A percentile compares a stretch with the other conserved stretches of the same genome.
Conservation (phyloP, 2,329 filamentous ascomycete genomes). For the Ilyonectria robusta region DNA sequence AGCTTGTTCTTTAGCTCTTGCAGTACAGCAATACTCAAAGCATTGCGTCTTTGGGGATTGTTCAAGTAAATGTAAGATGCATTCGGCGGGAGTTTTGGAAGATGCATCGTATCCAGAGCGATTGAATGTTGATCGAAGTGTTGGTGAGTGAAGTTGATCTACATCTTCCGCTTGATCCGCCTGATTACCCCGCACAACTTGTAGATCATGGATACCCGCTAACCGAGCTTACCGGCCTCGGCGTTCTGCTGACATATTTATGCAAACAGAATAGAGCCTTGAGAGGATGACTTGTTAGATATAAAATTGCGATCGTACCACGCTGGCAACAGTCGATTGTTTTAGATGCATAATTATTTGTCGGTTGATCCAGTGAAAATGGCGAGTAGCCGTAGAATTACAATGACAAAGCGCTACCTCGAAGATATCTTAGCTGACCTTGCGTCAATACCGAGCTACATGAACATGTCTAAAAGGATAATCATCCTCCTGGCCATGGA, state of each 20-base stretch:
- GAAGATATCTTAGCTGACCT: too few species aligned
- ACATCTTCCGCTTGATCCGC: neutral
- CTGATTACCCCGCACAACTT: neutral
- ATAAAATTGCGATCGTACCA: too few species aligned
- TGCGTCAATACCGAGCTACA: neutral
- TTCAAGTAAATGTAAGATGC: slow-evolving; percentile 38
- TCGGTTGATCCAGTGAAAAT: too few species aligned
- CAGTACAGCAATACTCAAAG: slow-evolving; percentile 37
- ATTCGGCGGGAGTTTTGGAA: slow-evolving; percentile 36
- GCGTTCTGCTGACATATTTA: neutral
- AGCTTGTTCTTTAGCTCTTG: slow-evolving; percentile 40
- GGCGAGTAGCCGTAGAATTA: too few species aligned
- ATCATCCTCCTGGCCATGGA: neutral
- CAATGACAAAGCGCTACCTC: too few species aligned
- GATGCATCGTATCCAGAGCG: slow-evolving; percentile 26
- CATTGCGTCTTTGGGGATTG: slow-evolving; percentile 43
- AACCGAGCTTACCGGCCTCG: neutral
- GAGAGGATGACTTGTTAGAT: too few species aligned
- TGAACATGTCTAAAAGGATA: neutral
- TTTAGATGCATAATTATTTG: too few species aligned
- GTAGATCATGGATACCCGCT: neutral
- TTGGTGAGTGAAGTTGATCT: neutral
- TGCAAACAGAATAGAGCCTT: too few species aligned
- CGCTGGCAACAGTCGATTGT: too few species aligned
- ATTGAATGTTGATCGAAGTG: neutral